Percentiles rank a stretch among this genome's conserved stretches.
Evolutionary conservation across 1,139 yeast species (phyloP).

Genomic region (Protomyces macrosporus): DNA sequence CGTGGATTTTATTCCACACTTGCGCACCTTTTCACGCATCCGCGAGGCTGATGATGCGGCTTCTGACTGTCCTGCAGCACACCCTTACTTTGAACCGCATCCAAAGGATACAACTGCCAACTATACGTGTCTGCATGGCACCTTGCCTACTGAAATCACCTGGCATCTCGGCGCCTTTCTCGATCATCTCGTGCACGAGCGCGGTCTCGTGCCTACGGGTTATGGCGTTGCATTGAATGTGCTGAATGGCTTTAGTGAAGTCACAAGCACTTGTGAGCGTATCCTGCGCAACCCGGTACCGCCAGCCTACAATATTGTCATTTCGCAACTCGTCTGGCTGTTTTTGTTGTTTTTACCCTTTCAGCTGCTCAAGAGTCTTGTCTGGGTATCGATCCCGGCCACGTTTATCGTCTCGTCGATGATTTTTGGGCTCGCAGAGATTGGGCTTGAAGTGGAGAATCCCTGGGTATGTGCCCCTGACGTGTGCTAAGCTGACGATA

Average conservation of each 20-base stretch:
- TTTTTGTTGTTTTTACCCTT: slow-evolving; percentile 30
- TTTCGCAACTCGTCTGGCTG: slow-evolving; percentile 32
- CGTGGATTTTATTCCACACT: slow-evolving; percentile 27
- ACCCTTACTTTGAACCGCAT: not conserved
- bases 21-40: slow-evolving; percentile 26
- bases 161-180: not conserved
- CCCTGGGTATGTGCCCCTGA: slow-evolving; percentile 30
- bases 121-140: slow-evolving; percentile 27
- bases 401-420: slow-evolving; percentile 30
- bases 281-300: slow-evolving; percentile 31
- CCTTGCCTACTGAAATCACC: slow-evolving; percentile 29
- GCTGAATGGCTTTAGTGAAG: not conserved
- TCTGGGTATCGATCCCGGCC: slow-evolving; percentile 32
- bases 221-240: not conserved
- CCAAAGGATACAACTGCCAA: not conserved
- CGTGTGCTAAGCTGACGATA: not conserved
- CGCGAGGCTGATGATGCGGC: not conserved
- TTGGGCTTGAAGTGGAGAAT: slow-evolving; percentile 31
- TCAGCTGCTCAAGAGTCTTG: slow-evolving; percentile 27
- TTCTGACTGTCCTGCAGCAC: not conserved
- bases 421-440: slow-evolving; percentile 31
- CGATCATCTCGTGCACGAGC: not conserved
- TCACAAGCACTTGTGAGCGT: slow-evolving; percentile 23
- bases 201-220: not conserved
- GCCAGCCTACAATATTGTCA: slow-evolving; percentile 31